Evolutionary conservation across 2,329 filamentous ascomycete species (phyloP).

Genomic region (Monosporascus cannonballus): DNA sequence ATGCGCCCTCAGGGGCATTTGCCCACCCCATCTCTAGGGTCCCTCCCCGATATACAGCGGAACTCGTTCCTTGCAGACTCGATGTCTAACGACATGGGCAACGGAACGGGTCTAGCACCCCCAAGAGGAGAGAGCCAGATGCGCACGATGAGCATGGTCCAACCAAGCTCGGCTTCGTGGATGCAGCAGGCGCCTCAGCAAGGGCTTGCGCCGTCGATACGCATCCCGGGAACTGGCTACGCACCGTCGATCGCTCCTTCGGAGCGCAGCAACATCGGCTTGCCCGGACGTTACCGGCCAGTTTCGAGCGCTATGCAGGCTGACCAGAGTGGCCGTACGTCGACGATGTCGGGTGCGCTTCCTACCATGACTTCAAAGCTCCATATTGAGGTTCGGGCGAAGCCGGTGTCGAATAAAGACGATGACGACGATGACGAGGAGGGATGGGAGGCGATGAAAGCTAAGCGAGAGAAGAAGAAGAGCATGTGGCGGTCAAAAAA

Average conservation of each 20-base stretch:
- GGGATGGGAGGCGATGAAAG: conserved; percentile 65
- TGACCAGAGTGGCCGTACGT: conserved; percentile 29
- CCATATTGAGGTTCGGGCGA: conserved; percentile 31
- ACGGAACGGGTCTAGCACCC: conserved; percentile 38
- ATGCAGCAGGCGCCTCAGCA: conserved; percentile 40
- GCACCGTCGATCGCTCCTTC: conserved; percentile 90
- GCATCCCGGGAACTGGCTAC: conserved; percentile 55
- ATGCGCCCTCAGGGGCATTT: conserved; percentile 29
- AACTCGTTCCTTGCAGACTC: conserved; percentile 23
- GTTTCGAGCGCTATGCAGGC: conserved; percentile 60
- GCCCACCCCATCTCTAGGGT: conserved; percentile 38
- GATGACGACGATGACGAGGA: conserved; percentile 59
- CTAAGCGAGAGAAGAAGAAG: conserved; percentile 62
- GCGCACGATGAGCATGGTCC: conserved; percentile 80
- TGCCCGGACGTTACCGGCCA: conserved; percentile 84
- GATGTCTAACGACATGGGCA: conserved; percentile 31
- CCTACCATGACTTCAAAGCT: conserved; percentile 33
- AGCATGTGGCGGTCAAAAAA: conserved; percentile 61
- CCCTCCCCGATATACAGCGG: conserved; percentile 28
- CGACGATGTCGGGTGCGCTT: conserved; percentile 38
- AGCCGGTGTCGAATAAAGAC: conserved; percentile 36
- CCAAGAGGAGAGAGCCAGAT: conserved; percentile 40
- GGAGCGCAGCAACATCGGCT: conserved; percentile 87
- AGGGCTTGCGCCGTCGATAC: conserved; percentile 46
- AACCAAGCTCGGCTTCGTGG: conserved; percentile 57